phyloP scores from a whole-genome alignment of 1,139 yeast genomes.

The Lodderomyces beijingensis region DNA sequence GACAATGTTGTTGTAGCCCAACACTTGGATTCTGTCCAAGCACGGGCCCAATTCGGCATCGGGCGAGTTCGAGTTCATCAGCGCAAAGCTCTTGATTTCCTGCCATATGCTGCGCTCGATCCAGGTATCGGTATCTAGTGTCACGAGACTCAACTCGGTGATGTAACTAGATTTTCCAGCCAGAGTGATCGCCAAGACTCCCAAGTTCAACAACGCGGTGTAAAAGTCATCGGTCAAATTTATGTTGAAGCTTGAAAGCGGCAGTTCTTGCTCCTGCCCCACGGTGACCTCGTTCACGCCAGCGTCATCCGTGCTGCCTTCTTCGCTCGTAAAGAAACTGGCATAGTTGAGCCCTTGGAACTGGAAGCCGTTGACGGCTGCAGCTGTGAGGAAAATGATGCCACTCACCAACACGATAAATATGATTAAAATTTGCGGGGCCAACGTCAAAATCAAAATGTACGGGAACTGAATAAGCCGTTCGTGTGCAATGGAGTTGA shows the following conservation, averaged over 20 bases:
- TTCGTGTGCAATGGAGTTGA: conserved; percentile 31
- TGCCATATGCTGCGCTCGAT: conserved; percentile 40
- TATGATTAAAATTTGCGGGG: conserved; percentile 59
- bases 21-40: not conserved
- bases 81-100: conserved; percentile 8
- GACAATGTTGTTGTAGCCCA: conserved; percentile 35
- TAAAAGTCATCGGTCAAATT: conserved; percentile 60
- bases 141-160: conserved; percentile 51
- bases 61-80: no score
- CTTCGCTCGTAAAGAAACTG: conserved; percentile 35
- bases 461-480: conserved; percentile 46
- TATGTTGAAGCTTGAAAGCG: conserved; percentile 22
- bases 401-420: conserved; percentile 47
- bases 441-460: conserved; percentile 50
- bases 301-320: conserved; percentile 27
- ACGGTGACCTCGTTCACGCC: conserved; percentile 29
- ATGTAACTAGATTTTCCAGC: conserved; percentile 65
- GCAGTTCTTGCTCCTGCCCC: conserved; percentile 11
- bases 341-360: conserved; percentile 45
- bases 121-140: conserved; percentile 54
- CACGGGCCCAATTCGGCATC: no score
- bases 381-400: conserved; percentile 50
- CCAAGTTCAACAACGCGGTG: conserved; percentile 55
- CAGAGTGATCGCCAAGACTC: conserved; percentile 59
- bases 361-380: conserved; percentile 53